Conservation (phyloP, 2,329 filamentous ascomycete species). For the Cytospora piceae region DNA sequence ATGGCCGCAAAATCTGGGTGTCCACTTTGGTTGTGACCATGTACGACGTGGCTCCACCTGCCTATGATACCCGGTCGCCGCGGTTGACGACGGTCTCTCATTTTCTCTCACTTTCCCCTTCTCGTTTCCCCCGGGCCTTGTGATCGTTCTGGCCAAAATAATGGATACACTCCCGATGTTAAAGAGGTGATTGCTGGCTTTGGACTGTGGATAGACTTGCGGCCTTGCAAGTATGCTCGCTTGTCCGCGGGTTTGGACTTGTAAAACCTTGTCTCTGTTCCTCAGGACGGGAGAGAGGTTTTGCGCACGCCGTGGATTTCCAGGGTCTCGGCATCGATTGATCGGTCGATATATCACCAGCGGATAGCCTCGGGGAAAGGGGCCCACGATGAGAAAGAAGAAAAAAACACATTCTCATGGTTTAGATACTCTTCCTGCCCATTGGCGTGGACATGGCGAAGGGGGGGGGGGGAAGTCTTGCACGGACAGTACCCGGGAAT, state of each 20-base stretch:
- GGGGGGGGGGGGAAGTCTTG: not conserved
- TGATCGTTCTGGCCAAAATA: no score
- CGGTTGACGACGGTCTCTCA: not conserved
- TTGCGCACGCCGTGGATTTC: not conserved
- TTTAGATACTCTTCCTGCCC: not conserved
- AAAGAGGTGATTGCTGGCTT: no score
- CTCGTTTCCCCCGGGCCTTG: no score
- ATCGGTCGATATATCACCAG: not conserved
- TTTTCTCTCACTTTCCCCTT: not conserved
- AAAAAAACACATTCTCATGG: no score
- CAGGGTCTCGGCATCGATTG: not conserved
- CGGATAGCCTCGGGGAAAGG: slow-evolving; percentile 9
- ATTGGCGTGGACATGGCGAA: not conserved
- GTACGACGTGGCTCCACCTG: not conserved
- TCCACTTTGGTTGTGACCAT: no score
- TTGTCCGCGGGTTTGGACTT: no score
- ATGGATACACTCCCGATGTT: no score
- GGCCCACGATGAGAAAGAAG: no score
- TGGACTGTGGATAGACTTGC: not conserved
- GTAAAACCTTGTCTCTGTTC: not conserved
- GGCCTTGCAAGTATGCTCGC: not conserved
- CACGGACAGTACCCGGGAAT: no score
- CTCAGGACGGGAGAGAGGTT: not conserved
- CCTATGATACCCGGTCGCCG: not conserved
- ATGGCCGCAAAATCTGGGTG: no score